A percentile compares a stretch with the other conserved stretches of the same genome.
Conservation (phyloP, 805 yeast species). For the Yamadazyma philogaea region DNA sequence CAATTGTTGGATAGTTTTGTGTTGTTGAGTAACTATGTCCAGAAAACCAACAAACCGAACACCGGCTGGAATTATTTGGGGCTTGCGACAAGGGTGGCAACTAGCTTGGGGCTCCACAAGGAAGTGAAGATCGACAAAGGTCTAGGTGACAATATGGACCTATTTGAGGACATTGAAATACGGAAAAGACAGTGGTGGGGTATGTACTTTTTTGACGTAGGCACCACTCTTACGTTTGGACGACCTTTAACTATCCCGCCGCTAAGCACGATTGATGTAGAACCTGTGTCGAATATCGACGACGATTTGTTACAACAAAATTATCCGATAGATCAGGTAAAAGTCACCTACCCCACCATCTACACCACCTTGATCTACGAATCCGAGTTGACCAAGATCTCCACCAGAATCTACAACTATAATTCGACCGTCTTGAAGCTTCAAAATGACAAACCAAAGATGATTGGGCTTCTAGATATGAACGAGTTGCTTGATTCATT, state of each 20-base stretch:
- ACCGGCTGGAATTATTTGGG: slow-evolving; percentile 22
- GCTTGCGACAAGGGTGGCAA: slow-evolving; percentile 19
- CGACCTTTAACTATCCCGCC: slow-evolving; percentile 21
- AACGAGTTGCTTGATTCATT: slow-evolving; percentile 17
- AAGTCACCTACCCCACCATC: slow-evolving; percentile 19
- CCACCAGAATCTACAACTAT: slow-evolving; percentile 21
- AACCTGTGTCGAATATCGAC: slow-evolving; percentile 18
- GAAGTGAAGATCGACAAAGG: slow-evolving; percentile 16
- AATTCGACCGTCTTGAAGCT: slow-evolving; percentile 18
- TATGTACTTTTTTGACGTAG: slow-evolving; percentile 22
- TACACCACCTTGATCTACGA: slow-evolving; percentile 21
- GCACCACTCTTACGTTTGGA: slow-evolving; percentile 20
- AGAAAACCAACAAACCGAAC: slow-evolving; percentile 19
- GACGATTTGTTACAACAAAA: slow-evolving; percentile 16
- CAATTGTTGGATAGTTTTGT: slow-evolving; percentile 20
- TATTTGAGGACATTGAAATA: slow-evolving; percentile 19
- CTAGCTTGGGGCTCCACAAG: slow-evolving; percentile 21
- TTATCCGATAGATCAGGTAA: slow-evolving; percentile 11
- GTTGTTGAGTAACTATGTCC: slow-evolving; percentile 19
- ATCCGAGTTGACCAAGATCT: slow-evolving; percentile 19
- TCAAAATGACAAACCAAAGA: slow-evolving; percentile 20
- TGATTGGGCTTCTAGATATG: slow-evolving; percentile 22
- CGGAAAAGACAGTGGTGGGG: slow-evolving; percentile 24
- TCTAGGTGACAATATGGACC: slow-evolving; percentile 8
- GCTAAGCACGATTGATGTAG: slow-evolving; percentile 19